Conservation (phyloP, 257 asterid genomes). For the Lavandula angustifolia region DNA sequence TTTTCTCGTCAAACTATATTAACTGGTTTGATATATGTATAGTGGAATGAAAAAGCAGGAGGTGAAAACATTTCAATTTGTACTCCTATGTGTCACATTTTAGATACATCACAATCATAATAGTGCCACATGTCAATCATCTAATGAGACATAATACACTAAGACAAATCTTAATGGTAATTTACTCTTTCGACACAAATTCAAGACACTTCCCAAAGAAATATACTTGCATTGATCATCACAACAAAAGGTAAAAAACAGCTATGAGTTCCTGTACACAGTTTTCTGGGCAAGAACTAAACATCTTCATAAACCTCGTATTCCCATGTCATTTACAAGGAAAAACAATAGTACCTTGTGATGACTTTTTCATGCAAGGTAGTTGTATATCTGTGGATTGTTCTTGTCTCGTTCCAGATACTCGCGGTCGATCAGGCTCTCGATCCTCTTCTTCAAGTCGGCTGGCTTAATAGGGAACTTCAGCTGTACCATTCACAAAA, state of each 20-base stretch:
- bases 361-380: constrained; percentile 60
- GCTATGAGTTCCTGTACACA: no score
- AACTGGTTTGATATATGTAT: no score
- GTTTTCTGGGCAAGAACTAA: no score
- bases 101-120: no score
- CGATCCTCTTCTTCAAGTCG: constrained; percentile 96
- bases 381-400: constrained; percentile 93
- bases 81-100: no score
- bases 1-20: no score
- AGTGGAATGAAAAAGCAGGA: no score
- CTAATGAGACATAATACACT: no score
- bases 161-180: constrained; percentile 9
- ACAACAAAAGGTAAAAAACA: no score
- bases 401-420: constrained; percentile 88
- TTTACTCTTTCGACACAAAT: constrained; percentile 16
- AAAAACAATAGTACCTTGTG: constrained; percentile 27
- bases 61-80: no score
- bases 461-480: constrained; percentile 97
- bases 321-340: constrained; percentile 31
- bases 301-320: no score
- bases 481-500: constrained; percentile 50
- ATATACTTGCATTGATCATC: constrained; percentile 36
- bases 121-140: no score
- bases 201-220: neutral
- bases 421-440: constrained; percentile 94